Evolutionary conservation across 768 basidiomycete genomes (phyloP), one percentile per base, ranked within the genome.

Genomic region (Coprinopsis marcescibilis): DNA sequence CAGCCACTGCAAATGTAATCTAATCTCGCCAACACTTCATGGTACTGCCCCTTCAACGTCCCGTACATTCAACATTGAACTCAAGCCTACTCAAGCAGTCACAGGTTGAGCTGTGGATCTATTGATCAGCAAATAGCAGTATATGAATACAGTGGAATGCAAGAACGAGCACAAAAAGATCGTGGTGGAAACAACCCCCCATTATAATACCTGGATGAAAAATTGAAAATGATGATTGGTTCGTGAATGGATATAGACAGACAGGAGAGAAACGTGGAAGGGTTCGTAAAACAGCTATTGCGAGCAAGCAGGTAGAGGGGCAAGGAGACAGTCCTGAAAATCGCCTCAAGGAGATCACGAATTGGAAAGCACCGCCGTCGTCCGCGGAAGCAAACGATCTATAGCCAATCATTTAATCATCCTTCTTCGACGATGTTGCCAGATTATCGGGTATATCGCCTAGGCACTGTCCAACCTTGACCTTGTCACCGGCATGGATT

Each of bases 401-500:
- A 6, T n/a, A n/a, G 25, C 26, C 11, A 27, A 25, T 24, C 26
- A 12, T 30, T 23, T 30, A 43, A 29, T 57, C 60, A 51, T 60
- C 56, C 44, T 53, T 45, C 46, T 60, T 60, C 49, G 55, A 25
- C 45, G n/a, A n/a, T n/a, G n/a, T n/a, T n/a, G n/a, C n/a, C n/a
- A n/a, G n/a, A n/a, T n/a, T n/a, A n/a, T 64, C 54, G 2, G 57
- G 43, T 11, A 78, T 60, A 53, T 88, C 80, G 3, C 93, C 93
- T 26, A 99, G 58, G 52, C 70, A 66, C 66, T 97, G 73, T 0
- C 95, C 95, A 27, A 95, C 90, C 62, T 83, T 81, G 50, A 98
- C 81, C 64, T 85, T 88, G 64, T 92, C 77, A 2, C 92, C 90
- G 2, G 83, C 75, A 51, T 80, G 69, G 13, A 93, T 77, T 0